Conservation (phyloP, 2,329 filamentous ascomycete species). For the Epichloe hybrida region DNA sequence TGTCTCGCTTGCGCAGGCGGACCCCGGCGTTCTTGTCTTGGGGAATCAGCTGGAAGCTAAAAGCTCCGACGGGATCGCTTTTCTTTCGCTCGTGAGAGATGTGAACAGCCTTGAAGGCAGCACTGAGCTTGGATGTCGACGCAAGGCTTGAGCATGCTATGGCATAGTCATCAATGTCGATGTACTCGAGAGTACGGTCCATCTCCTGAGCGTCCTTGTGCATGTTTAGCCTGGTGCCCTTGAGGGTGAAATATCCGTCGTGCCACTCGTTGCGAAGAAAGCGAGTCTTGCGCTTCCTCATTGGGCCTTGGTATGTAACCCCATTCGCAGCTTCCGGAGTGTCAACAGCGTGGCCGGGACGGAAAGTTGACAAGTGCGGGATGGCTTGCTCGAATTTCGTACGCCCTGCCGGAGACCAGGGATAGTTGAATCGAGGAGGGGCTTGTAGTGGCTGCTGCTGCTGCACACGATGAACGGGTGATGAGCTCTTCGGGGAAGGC, state of each 20-base stretch:
- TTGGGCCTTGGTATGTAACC: slow-evolving; percentile 66
- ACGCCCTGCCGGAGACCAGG: slow-evolving; percentile 39
- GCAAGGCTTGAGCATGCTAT: slow-evolving; percentile 71
- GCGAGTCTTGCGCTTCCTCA: slow-evolving; percentile 86
- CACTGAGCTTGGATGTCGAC: slow-evolving; percentile 66
- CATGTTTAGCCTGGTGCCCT: slow-evolving; percentile 61
- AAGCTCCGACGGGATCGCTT: slow-evolving; percentile 50
- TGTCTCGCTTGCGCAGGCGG: slow-evolving; percentile 40
- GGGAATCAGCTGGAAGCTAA: slow-evolving; percentile 76
- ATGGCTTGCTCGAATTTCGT: slow-evolving; percentile 31
- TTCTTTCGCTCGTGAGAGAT: slow-evolving; percentile 42
- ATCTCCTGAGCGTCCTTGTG: slow-evolving; percentile 47
- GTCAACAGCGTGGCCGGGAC: slow-evolving; percentile 13
- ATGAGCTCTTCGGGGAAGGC: slow-evolving; percentile 21
- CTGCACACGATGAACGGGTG: slow-evolving; percentile 19
- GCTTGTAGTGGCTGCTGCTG: slow-evolving; percentile 32
- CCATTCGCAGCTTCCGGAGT: slow-evolving; percentile 29
- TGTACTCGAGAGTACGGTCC: slow-evolving; percentile 55
- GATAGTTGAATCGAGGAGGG: slow-evolving; percentile 41
- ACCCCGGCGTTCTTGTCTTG: slow-evolving; percentile 41
- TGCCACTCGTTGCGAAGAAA: slow-evolving; percentile 90
- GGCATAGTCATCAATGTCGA: slow-evolving; percentile 81
- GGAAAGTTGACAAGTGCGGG: slow-evolving; percentile 19
- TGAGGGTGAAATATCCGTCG: slow-evolving; percentile 79
- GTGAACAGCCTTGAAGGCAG: slow-evolving; percentile 71